Base-by-base conservation (phyloP, 768 basidiomycete genomes). In the Leccinellum albellum region DNA sequence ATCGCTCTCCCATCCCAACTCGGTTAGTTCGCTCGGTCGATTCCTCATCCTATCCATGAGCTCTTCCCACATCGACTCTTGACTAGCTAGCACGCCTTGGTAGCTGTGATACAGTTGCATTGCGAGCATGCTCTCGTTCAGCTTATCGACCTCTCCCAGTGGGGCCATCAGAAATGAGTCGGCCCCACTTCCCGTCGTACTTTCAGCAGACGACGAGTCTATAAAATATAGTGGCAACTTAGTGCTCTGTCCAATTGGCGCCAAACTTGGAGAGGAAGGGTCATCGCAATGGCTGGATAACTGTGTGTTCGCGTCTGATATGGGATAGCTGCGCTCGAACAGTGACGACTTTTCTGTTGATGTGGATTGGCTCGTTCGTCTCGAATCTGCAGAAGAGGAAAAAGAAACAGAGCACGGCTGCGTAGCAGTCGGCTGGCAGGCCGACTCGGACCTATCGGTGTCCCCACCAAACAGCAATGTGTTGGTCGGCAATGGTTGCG, bases 31-130 rank as follows among this genome's bases (percentile, higher is more conserved):
- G 6, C 77, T 75, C 47, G 76, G 79, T 53, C 79, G 74, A 62
- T 86, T 86, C 51, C 82, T 75, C 69, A 86, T 76, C 58, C 82
- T 78, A 59, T 85, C 81, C 61, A 80, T 79, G 50, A 89, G 75
- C 54, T 87, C 86, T 59, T 88, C 87, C 86, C 87, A 89, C 85
- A 89, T 87, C 28, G 85, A 81, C 64, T 88, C 87, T 67, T 85
- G 81, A 61, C 84, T 86, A 13, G 84, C 85, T 13, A 87, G 67
- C 8, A 89, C 82, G 20, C 72, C 69, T 61, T 83, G 80, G 58
- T 81, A 87, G n/a, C 82, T 80, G 59, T 78, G 76, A 63, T 86
- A 83, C 4, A 89, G 77, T 55, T 89, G 87, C 84, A 88, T 86
- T 0, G 86, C 85, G 28, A 87, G 76, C 2, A 84, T 84, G 45